phyloP scores from a whole-genome alignment of 306 rosid genomes.

The Fragaria ananassa region DNA sequence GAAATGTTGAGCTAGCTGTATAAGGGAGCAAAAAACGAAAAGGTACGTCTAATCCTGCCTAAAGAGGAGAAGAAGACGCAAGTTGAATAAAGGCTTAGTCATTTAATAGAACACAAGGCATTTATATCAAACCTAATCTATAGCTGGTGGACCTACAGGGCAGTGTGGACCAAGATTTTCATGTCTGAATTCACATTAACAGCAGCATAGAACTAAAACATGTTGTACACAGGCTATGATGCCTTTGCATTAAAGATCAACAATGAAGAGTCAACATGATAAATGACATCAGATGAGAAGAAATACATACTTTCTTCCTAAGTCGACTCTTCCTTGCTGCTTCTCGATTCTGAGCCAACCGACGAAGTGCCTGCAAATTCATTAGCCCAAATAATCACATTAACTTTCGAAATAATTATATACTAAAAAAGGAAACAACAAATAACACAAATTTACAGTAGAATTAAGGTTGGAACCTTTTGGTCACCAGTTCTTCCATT shows the following conservation, averaged over 20 bases:
- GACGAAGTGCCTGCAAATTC: constrained; percentile 46
- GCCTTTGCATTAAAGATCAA: not conserved
- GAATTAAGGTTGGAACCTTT: constrained; percentile 30
- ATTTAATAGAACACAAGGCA: not conserved
- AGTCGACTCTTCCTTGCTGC: constrained; percentile 74
- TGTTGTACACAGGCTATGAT: not conserved
- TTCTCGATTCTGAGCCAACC: constrained; percentile 80
- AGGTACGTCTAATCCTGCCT: not conserved
- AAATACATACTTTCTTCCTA: constrained; percentile 62
- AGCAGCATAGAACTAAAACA: not conserved
- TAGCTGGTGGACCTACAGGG: not conserved
- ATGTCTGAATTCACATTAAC: not conserved
- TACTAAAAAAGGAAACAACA: not conserved
- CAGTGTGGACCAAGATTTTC: not conserved
- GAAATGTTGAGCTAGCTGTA: not conserved
- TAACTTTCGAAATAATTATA: not conserved
- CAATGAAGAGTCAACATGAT: not conserved
- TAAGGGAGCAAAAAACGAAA: not conserved
- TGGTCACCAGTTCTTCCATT: constrained; percentile 53
- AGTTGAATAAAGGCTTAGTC: not conserved
- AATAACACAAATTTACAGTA: not conserved
- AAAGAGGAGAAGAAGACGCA: not conserved
- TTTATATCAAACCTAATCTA: constrained; percentile 1
- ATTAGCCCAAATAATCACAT: not conserved
- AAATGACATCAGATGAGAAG: not conserved